These are phyloP conservation scores for Suillus brevipes DNA, from an alignment of 768 basidiomycete species.

Conservation along the genomic window DNA sequence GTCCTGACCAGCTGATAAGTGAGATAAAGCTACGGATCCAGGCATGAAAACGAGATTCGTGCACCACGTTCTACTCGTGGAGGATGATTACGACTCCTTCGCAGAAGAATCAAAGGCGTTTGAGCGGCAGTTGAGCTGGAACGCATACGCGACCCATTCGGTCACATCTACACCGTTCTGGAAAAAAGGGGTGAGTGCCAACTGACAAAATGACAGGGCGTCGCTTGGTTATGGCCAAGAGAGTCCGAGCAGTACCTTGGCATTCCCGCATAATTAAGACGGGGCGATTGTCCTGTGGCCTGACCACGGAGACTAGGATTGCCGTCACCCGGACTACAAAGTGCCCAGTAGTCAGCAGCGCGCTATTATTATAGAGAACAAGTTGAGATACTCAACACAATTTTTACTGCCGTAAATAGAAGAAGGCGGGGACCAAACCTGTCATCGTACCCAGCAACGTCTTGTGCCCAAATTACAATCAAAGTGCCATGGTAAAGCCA, in stretches of 20 bases:
- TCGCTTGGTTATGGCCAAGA: not conserved
- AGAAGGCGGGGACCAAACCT: not conserved
- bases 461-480: not conserved
- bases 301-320: not conserved
- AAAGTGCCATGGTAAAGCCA: not conserved
- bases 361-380: not conserved
- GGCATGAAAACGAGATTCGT: constrained; percentile 16
- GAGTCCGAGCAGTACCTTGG: not conserved
- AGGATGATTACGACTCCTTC: not conserved
- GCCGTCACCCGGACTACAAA: not conserved
- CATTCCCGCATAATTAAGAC: not conserved
- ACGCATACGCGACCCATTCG: not conserved
- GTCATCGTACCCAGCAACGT: not conserved
- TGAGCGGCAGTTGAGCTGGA: not conserved
- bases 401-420: not conserved
- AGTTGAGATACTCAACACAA: not conserved
- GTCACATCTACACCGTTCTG: not conserved
- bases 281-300: not conserved
- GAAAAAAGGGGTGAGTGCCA: too few species aligned
- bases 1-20: constrained; percentile 12
- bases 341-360: not conserved
- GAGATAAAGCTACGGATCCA: constrained; percentile 13
- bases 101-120: not conserved
- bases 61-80: not conserved
- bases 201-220: not conserved